Conservation (phyloP, 1,139 yeast genomes). For the Sugiyamaella novakii region DNA sequence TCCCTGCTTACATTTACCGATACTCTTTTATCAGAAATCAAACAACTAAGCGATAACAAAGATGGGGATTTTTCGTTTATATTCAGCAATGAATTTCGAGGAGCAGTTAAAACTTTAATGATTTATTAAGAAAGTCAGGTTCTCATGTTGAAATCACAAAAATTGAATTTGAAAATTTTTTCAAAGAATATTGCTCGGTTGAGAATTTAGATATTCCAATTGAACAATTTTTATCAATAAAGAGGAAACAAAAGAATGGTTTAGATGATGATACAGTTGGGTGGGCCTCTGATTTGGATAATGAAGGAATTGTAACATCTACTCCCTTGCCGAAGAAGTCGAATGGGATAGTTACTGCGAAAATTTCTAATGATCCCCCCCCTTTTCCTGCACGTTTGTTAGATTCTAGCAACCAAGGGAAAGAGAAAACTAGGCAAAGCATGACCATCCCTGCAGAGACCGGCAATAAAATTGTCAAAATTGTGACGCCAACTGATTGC, state of each 20-base stretch:
- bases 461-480: too few relatives aligned
- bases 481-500: too few relatives aligned
- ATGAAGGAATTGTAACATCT: not conserved
- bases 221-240: slow-evolving; percentile 2
- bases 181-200: slow-evolving; percentile 9
- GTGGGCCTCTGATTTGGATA: not conserved
- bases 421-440: too few relatives aligned
- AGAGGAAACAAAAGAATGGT: slow-evolving; percentile 2
- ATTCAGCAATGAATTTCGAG: slow-evolving; percentile 12
- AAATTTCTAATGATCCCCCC: not conserved
- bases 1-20: slow-evolving; percentile 4
- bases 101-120: slow-evolving; percentile 1
- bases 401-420: not conserved
- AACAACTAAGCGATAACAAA: slow-evolving; percentile 2
- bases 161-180: slow-evolving; percentile 9
- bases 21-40: slow-evolving; percentile 2
- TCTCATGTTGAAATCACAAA: slow-evolving; percentile 6
- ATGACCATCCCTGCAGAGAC: not conserved
- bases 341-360: not conserved
- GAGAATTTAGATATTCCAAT: slow-evolving; percentile 4
- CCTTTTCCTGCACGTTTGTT: not conserved
- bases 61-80: slow-evolving; percentile 11
- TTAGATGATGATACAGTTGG: not conserved
- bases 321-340: not conserved
- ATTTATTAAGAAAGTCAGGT: not conserved